Evolutionary conservation across 176 grass and related monocot species (phyloP).

Genomic region (Thinopyrum elongatum): DNA sequence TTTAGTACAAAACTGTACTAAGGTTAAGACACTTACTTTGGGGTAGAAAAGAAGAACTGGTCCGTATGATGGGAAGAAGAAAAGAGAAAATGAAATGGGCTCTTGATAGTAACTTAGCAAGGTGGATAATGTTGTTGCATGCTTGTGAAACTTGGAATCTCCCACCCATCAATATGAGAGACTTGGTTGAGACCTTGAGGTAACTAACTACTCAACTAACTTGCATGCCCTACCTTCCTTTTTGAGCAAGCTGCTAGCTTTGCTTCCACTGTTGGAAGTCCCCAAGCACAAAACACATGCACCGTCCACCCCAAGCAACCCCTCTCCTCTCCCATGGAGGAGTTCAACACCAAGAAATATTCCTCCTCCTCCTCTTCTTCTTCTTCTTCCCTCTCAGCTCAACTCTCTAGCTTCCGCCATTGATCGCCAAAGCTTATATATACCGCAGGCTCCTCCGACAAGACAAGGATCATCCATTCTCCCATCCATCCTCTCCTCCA

Average conservation of each 20-base stretch:
- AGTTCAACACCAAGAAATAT: background rate
- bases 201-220: background rate
- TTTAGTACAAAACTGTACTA: too few species aligned
- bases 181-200: background rate
- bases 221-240: constrained; percentile 1
- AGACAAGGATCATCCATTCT: background rate
- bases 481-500: background rate
- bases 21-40: too few species aligned
- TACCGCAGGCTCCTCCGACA: background rate
- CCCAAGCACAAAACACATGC: background rate
- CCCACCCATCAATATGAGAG: background rate
- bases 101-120: background rate
- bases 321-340: background rate
- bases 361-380: background rate
- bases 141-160: background rate
- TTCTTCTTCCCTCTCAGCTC: background rate
- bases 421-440: background rate
- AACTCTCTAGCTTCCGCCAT: background rate
- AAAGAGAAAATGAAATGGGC: background rate
- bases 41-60: too few species aligned
- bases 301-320: background rate
- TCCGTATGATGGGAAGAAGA: background rate
- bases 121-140: background rate
- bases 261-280: constrained; percentile 27
- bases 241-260: background rate